These are phyloP conservation scores for Xylariaceae sp. DNA, from an alignment of 2,329 filamentous ascomycete species.

Conservation along the genomic window DNA sequence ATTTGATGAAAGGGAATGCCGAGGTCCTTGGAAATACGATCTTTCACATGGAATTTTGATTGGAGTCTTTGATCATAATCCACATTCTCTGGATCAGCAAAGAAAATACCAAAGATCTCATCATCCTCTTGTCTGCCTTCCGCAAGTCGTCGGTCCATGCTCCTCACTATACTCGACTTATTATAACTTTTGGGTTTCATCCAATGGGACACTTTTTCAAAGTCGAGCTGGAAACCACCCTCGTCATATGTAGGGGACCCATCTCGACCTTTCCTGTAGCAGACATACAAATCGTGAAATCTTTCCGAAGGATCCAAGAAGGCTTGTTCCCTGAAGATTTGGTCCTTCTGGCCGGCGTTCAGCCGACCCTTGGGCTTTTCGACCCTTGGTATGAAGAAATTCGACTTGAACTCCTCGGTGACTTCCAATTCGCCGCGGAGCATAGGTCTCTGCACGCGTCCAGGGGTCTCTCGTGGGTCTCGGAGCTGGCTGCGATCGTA, in stretches of 20 bases:
- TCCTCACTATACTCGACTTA: conserved; percentile 1
- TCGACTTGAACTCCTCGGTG: conserved; percentile 10
- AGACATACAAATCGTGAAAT: conserved; percentile 15
- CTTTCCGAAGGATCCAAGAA: conserved; percentile 9
- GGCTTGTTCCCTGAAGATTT: neutral
- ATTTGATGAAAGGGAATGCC: conserved; percentile 23
- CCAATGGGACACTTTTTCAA: conserved; percentile 12
- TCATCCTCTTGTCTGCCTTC: conserved; percentile 1
- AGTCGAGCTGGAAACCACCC: conserved; percentile 19
- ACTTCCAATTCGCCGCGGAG: conserved; percentile 1
- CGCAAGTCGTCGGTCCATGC: conserved; percentile 6
- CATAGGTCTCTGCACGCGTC: conserved; percentile 18
- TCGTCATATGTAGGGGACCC: conserved; percentile 19
- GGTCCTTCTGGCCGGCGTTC: conserved; percentile 9
- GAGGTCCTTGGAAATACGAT: conserved; percentile 25
- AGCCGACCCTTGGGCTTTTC: conserved; percentile 16
- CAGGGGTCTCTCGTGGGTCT: conserved; percentile 23
- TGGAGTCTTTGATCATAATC: neutral
- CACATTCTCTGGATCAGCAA: conserved; percentile 2
- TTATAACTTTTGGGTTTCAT: conserved; percentile 9
- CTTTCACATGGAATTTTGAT: conserved; percentile 11
- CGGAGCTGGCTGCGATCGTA: conserved; percentile 23
- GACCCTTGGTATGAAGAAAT: conserved; percentile 12
- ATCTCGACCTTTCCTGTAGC: conserved; percentile 12
- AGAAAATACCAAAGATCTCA: conserved; percentile 13